Evolutionary conservation across 2,329 filamentous ascomycete species (phyloP), one percentile per base, ranked within the genome.

Genomic region (Capronia coronata): DNA sequence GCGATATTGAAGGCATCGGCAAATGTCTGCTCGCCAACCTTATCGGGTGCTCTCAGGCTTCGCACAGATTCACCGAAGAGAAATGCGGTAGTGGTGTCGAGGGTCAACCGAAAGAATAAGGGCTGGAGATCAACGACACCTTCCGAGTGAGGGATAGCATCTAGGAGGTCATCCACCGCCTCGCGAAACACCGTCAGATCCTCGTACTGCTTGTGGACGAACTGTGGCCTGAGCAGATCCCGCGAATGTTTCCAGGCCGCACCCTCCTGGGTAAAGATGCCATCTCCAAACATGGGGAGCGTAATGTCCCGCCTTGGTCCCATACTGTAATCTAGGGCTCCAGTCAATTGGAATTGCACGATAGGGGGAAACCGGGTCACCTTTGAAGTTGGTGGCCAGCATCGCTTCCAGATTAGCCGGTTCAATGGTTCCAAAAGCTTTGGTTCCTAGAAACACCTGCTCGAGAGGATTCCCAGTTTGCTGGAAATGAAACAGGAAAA

Each of bases 21-120:
- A 39, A 65, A 66, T 2, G 30, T 44, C 41, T 48, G 45, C 27
- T 51, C 48, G 10, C 41, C 41, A n/a, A 44, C 51, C 30, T 52
- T 51, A 18, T 56, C 52, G 38, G 38, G 30, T 34, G 57, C 47
- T 38, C 50, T 16, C 11, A 56, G 32, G 16, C 43, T 53, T 35
- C 48, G 43, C 9, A 56, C 43, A 21, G 54, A 51, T 21, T 29
- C 29, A 9, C 53, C 53, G 16, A 56, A 30, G 19, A 56, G 34
- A 13, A 53, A 37, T 39, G 73, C 69, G 13, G 73, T 75, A 0
- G 73, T 67, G 0, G 71, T 70, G 51, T 76, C 73, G 13, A 77
- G 64, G 1, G 74, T 74, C 25, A 75, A 63, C 32, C 68, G 65
- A 63, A 75, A 76, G 58, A 76, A 71, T 10, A 75, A 60, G 0